Evolutionary conservation across 306 rosid species (phyloP).

Genomic region (Dalbergia oliveri): DNA sequence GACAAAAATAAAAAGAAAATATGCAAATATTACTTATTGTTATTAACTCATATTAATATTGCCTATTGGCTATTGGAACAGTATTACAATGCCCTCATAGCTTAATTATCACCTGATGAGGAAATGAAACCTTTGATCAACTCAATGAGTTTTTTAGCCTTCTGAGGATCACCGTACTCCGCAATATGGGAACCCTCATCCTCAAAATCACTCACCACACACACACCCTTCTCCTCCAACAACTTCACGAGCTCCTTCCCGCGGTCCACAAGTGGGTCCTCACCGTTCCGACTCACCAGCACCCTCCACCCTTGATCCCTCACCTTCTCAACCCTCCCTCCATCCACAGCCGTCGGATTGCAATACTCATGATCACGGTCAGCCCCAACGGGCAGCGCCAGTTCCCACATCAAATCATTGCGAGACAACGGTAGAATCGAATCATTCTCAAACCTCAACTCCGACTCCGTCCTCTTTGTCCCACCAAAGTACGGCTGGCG

Average conservation of each 20-base stretch:
- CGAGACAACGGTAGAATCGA: too few species aligned
- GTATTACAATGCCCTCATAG: too few species aligned
- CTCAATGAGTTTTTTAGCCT: background rate
- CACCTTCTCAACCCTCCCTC: constrained; percentile 29
- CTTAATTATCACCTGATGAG: too few species aligned
- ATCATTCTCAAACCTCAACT: too few species aligned
- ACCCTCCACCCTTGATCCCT: constrained; percentile 49
- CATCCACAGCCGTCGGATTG: constrained; percentile 43
- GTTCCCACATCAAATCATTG: too few species aligned
- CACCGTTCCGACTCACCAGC: constrained; percentile 45
- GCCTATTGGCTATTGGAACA: too few species aligned
- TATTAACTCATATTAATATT: too few species aligned
- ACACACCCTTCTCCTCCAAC: constrained; percentile 42
- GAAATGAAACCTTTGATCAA: constrained; percentile 35
- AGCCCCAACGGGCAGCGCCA: too few species aligned
- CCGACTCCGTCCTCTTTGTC: too few species aligned
- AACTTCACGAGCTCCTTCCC: constrained; percentile 38
- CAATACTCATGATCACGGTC: constrained; percentile 51
- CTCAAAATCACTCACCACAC: constrained; percentile 37
- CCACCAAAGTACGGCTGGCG: too few species aligned
- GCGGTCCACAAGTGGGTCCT: constrained; percentile 60
- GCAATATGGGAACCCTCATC: constrained; percentile 48
- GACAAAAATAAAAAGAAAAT: too few species aligned
- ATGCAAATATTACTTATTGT: too few species aligned
- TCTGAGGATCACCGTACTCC: constrained; percentile 5